Conservation (phyloP, 345 rosid species). For the Corymbia maculata region DNA sequence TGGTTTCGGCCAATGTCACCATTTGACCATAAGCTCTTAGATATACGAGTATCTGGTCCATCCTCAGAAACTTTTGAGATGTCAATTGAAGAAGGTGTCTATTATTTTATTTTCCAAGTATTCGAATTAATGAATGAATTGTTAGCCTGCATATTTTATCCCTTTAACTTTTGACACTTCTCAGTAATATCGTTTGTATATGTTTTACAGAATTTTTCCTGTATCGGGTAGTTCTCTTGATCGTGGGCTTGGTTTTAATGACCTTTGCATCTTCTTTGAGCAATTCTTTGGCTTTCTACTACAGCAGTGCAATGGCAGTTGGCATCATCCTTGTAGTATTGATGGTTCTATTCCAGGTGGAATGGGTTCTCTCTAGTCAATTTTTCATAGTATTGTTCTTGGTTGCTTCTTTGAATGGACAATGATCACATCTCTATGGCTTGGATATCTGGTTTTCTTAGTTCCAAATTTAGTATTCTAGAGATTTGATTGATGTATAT, state of each 20-base stretch:
- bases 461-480: background rate
- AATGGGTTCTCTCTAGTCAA: background rate
- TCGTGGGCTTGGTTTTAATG: slow-evolving; percentile 50
- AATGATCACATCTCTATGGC: background rate
- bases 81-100: slow-evolving; percentile 59
- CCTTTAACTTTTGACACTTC: background rate
- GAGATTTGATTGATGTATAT: background rate
- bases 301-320: slow-evolving; percentile 84
- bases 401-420: background rate
- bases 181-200: background rate
- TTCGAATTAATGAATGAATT: background rate
- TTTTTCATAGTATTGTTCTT: background rate
- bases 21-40: slow-evolving; percentile 71
- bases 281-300: slow-evolving; percentile 76
- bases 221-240: slow-evolving; percentile 57
- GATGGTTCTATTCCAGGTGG: slow-evolving; percentile 87
- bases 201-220: slow-evolving; percentile 45
- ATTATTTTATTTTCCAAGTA: background rate
- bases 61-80: slow-evolving; percentile 32
- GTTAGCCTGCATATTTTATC: background rate
- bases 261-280: slow-evolving; percentile 59
- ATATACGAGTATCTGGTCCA: slow-evolving; percentile 42
- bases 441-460: background rate
- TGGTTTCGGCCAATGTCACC: slow-evolving; percentile 88
- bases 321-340: slow-evolving; percentile 83